These are phyloP conservation scores for Mollisia scopiformis DNA, from an alignment of 2,329 filamentous ascomycete genomes.

Conservation along the genomic window DNA sequence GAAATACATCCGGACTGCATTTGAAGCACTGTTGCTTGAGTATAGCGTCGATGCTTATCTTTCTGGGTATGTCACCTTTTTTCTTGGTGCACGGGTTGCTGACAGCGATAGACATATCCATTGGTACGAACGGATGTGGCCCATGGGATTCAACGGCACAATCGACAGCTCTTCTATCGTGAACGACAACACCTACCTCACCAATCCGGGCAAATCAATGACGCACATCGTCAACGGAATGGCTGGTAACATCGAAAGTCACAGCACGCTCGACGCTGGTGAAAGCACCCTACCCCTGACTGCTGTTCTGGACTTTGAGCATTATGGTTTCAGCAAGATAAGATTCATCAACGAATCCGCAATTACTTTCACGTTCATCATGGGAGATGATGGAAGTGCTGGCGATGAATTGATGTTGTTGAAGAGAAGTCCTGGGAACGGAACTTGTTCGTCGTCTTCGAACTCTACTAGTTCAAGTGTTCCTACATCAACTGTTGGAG, in stretches of 20 bases:
- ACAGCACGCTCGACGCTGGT: constrained; percentile 42
- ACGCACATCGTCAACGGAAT: constrained; percentile 56
- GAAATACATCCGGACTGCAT: constrained; percentile 46
- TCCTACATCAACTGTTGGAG: neutral
- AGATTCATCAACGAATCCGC: constrained; percentile 36
- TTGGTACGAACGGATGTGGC: constrained; percentile 52
- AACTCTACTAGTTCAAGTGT: too few species aligned
- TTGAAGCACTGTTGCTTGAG: constrained; percentile 47
- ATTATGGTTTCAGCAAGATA: constrained; percentile 53
- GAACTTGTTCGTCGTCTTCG: neutral
- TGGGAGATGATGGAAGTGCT: neutral
- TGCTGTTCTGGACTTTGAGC: constrained; percentile 45
- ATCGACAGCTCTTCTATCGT: constrained; percentile 57
- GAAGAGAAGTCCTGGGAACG: neutral
- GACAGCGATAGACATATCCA: constrained; percentile 43
- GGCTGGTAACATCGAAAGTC: constrained; percentile 55
- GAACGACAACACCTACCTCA: constrained; percentile 51
- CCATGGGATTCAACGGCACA: constrained; percentile 55
- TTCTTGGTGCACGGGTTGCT: neutral
- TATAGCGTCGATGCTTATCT: constrained; percentile 51
- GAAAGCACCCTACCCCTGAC: constrained; percentile 45
- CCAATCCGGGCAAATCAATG: constrained; percentile 50
- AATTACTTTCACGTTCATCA: constrained; percentile 1
- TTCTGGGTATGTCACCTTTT: constrained; percentile 33
- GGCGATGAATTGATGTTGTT: constrained; percentile 1